Conservation (phyloP, 805 yeast genomes). For the Candida qinlingensis region DNA sequence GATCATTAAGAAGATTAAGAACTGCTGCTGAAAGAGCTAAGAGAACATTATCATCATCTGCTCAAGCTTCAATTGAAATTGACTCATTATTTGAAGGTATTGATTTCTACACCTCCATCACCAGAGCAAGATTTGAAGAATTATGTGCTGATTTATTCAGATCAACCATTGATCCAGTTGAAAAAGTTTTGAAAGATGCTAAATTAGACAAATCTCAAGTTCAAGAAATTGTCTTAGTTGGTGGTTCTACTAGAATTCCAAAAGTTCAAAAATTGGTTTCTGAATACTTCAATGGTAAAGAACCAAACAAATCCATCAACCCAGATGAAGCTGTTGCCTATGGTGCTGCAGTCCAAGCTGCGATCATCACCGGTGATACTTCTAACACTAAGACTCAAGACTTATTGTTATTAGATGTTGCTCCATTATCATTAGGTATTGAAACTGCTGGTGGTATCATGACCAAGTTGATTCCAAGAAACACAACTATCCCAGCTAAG, state of each 20-base stretch:
- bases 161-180: conserved; percentile 93
- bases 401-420: conserved; percentile 93
- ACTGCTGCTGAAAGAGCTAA: conserved; percentile 99
- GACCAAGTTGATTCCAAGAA: conserved; percentile 98
- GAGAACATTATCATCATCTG: conserved; percentile 96
- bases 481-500: conserved; percentile 98
- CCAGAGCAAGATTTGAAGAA: conserved; percentile 99
- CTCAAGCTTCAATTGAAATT: conserved; percentile 94
- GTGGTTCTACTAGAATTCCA: conserved; percentile 99
- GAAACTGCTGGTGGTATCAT: conserved; percentile 99
- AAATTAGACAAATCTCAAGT: conserved; percentile 90
- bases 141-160: conserved; percentile 94
- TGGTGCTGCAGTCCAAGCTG: conserved; percentile 99
- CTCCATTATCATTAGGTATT: conserved; percentile 97
- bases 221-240: conserved; percentile 92
- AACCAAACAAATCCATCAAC: conserved; percentile 96
- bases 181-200: conserved; percentile 90
- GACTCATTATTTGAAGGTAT: conserved; percentile 96
- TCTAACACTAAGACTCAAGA: conserved; percentile 94
- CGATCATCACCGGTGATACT: conserved; percentile 94
- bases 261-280: conserved; percentile 95
- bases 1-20: conserved; percentile 97
- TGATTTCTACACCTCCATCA: conserved; percentile 95
- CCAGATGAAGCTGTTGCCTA: conserved; percentile 99
- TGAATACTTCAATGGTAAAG: conserved; percentile 97